Evolutionary conservation across 306 rosid species (phyloP), one percentile per base, ranked within the genome.

Genomic region (Trifolium dubium): DNA sequence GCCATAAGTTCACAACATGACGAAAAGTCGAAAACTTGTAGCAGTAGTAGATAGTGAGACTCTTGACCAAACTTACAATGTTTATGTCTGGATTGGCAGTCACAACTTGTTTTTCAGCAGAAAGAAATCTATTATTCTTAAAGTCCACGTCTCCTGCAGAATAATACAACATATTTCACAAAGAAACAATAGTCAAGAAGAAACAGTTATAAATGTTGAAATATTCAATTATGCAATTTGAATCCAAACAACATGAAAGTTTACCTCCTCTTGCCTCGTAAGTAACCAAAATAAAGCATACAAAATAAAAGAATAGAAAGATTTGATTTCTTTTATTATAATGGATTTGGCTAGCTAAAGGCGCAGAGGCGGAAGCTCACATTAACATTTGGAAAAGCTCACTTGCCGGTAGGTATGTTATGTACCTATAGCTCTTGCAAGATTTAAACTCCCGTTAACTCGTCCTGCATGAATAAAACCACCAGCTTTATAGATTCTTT

Each of bases 381-480:
- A 23, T 23, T 23, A 23, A 23, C 23, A 23, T 23, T 23, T 23
- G 23, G 23, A 23, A 23, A 23, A 23, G 31, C 29, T 56, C 30
- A 5, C 49, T 46, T 12, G 53, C 39, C 23, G 35, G 50, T 64
- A 46, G 78, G 30, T 34, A 9, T 10, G 58, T 51, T 23, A 41
- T 41, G 46, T 78, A 89, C 97, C 98, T 80, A 92, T 90, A 70
- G 98, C 98, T 80, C 98, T 88, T 69, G 98, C 93, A 64, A 92
- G 98, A 80, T 91, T 92, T 81, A 92, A 86, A 85, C 88, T 90
- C 81, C 98, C 98, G 86, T 92, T 92, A 77, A 90, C 90, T 69
- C 98, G 85, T 74, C 98, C 97, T 6, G 96, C 96, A n/a, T 92
- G 96, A 74, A 92, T 89, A 79, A 92, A 92, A 65, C 98, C 98